A percentile compares a stretch with the other conserved stretches of the same genome.
These are phyloP conservation scores for Yarrowia bubula DNA, from an alignment of 805 yeast species.

Conservation along the genomic window DNA sequence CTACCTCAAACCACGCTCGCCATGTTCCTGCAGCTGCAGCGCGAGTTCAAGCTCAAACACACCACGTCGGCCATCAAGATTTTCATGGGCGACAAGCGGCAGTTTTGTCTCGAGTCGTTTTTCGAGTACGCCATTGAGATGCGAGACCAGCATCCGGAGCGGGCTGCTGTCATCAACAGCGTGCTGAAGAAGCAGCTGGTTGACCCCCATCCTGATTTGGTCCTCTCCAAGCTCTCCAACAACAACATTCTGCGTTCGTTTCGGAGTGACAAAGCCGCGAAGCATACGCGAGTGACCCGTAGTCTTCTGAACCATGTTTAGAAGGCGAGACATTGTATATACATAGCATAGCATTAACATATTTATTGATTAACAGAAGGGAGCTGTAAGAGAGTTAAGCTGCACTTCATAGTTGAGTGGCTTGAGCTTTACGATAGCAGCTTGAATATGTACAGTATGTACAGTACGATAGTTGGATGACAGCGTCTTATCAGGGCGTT, in stretches of 20 bases:
- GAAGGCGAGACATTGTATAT: background rate
- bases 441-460: too few relatives aligned
- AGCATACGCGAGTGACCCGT: background rate
- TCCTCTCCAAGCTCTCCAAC: slow-evolving; percentile 5
- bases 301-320: slow-evolving; percentile 3
- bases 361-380: background rate
- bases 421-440: too few relatives aligned
- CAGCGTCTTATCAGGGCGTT: too few relatives aligned
- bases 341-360: slow-evolving; percentile 6
- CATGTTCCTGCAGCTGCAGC: slow-evolving; percentile 21
- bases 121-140: slow-evolving; percentile 18
- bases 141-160: slow-evolving; percentile 11
- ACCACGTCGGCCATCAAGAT: background rate
- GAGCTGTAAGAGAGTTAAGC: too few relatives aligned
- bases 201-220: slow-evolving; percentile 4
- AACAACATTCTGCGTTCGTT: slow-evolving; percentile 14
- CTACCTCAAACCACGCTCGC: background rate
- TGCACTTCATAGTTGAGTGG: too few relatives aligned
- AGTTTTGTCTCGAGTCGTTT: background rate
- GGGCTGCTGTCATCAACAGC: background rate
- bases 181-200: slow-evolving; percentile 11
- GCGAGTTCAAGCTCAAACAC: background rate
- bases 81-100: slow-evolving; percentile 5
- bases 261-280: background rate
- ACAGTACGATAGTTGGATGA: too few relatives aligned